These are phyloP conservation scores for Coemansia sp. DNA, from an alignment of 371 early-diverging fungal genomes.

Conservation along the genomic window DNA sequence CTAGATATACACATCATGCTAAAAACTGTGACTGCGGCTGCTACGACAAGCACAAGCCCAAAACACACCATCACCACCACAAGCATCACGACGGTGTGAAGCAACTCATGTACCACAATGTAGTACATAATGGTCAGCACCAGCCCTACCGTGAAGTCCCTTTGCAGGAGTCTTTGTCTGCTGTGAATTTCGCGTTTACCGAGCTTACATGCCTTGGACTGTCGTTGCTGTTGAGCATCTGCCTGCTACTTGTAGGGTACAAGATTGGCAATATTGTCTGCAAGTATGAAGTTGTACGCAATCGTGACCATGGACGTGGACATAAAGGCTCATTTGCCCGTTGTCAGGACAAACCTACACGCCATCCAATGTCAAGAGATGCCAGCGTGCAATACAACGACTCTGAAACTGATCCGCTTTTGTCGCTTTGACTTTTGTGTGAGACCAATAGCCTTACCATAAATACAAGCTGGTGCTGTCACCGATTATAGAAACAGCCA, in stretches of 20 bases:
- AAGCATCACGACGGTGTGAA: not conserved
- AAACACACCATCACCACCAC: conserved; percentile 6
- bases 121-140: not conserved
- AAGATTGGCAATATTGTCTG: conserved; percentile 16
- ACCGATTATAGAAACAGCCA: too few species aligned
- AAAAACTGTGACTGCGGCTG: not conserved
- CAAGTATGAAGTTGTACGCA: conserved; percentile 8
- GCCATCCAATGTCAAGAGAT: not conserved
- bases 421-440: not conserved
- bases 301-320: conserved; percentile 11
- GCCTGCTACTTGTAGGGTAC: conserved; percentile 17
- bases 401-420: not conserved
- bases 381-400: conserved; percentile 6
- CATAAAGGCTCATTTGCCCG: conserved; percentile 13
- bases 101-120: not conserved
- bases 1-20: not conserved
- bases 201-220: conserved; percentile 13
- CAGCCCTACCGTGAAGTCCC: not conserved
- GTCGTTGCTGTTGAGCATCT: conserved; percentile 15
- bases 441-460: too few species aligned
- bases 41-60: not conserved
- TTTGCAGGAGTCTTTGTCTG: not conserved
- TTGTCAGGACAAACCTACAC: conserved; percentile 1
- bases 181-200: conserved; percentile 10
- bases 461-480: too few species aligned